Percentiles rank a stretch among this genome's conserved stretches.
Evolutionary conservation across 345 rosid genomes (phyloP).

Genomic region (Populus euphratica): DNA sequence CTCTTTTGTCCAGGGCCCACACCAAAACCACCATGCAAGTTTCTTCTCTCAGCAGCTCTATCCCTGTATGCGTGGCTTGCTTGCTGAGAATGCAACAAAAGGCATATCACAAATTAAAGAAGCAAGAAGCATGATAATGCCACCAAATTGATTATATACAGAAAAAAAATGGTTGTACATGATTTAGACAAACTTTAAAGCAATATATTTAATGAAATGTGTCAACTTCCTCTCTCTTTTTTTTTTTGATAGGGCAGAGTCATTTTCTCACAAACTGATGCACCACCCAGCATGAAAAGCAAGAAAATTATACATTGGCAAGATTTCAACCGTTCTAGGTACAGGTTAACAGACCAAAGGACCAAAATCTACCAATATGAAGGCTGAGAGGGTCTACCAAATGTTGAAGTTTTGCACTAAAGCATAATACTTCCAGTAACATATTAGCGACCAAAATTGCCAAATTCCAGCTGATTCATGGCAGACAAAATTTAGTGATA

Average conservation of each 20-base stretch:
- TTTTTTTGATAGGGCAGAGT: no score
- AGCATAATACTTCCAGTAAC: no score
- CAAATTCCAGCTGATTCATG: no score
- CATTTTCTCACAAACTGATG: background rate
- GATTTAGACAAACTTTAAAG: background rate
- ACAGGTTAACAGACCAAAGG: background rate
- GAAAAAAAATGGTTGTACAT: background rate
- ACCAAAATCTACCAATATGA: background rate
- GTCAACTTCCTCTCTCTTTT: background rate
- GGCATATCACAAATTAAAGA: background rate
- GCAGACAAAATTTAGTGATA: no score
- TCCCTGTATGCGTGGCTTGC: conserved; percentile 56
- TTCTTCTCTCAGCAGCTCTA: conserved; percentile 91
- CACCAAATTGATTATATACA: background rate
- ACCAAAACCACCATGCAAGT: conserved; percentile 72
- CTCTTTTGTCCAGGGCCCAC: conserved; percentile 84
- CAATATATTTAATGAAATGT: background rate
- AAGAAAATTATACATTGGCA: background rate
- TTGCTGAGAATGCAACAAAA: conserved; percentile 33
- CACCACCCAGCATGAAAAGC: background rate
- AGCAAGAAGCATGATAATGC: background rate
- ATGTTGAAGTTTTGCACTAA: no score
- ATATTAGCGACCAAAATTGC: no score
- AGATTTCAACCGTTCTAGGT: background rate
- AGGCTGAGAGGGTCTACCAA: background rate